A percentile compares a stretch with the other conserved stretches of the same genome.
Conservation (phyloP, 2,329 filamentous ascomycete genomes). For the Cladosporium oxysporum region DNA sequence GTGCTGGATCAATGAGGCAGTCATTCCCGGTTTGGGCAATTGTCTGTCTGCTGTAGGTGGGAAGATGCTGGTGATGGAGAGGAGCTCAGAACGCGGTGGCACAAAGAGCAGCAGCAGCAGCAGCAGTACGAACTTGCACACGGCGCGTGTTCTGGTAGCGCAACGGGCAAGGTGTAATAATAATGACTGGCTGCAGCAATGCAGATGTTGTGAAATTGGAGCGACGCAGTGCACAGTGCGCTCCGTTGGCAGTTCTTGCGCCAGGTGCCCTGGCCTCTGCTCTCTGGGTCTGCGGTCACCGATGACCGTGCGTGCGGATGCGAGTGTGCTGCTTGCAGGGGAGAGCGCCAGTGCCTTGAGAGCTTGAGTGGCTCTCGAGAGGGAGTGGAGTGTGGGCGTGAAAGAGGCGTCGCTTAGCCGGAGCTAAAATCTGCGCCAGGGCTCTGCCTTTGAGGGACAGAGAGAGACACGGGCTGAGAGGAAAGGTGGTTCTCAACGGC, state of each 20-base stretch:
- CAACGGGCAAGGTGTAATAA: neutral
- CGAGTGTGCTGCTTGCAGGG: neutral
- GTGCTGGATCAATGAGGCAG: constrained; percentile 12
- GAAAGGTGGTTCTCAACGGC: no score
- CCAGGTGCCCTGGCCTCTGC: neutral
- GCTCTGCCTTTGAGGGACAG: neutral
- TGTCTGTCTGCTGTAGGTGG: neutral
- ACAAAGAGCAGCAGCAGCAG: neutral
- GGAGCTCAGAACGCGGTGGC: neutral
- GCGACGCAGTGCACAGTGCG: constrained; percentile 4
- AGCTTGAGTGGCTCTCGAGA: no score
- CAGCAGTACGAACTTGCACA: no score
- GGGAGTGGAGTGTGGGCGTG: no score
- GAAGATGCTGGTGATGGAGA: neutral
- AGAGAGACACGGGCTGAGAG: neutral
- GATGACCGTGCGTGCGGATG: constrained; percentile 3
- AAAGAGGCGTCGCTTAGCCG: no score
- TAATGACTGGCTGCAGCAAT: neutral
- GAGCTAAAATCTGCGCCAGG: neutral
- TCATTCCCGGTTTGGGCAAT: constrained; percentile 10
- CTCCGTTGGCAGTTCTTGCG: neutral
- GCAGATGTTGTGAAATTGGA: constrained; percentile 17
- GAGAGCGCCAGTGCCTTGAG: no score
- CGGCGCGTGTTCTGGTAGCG: constrained; percentile 12
- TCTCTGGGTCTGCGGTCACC: neutral